Evolutionary conservation across 805 yeast species (phyloP).

Genomic region (Tetrapisispora taiwanensis): DNA sequence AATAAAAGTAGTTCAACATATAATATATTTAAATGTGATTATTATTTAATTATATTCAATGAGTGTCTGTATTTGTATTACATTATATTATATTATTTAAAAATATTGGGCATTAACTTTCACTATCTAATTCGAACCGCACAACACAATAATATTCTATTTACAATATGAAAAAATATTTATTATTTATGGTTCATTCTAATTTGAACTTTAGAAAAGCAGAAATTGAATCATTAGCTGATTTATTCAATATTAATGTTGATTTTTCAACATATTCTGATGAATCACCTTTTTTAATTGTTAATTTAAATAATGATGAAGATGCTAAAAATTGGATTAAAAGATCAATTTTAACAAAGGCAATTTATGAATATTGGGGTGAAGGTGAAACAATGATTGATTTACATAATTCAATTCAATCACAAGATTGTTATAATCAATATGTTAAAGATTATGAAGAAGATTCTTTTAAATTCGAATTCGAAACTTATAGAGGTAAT

Average conservation of each 20-base stretch:
- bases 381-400: conserved; percentile 45
- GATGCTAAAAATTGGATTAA: conserved; percentile 54
- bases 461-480: conserved; percentile 68
- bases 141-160: neutral
- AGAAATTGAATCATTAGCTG: conserved; percentile 79
- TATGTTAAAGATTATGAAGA: conserved; percentile 29
- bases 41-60: too few relatives aligned
- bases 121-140: too few relatives aligned
- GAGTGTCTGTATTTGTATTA: too few relatives aligned
- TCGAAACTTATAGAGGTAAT: conserved; percentile 64
- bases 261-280: conserved; percentile 53
- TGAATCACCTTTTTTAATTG: conserved; percentile 58
- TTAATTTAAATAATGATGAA: conserved; percentile 54
- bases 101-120: too few relatives aligned
- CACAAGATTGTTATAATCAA: conserved; percentile 17
- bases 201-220: conserved; percentile 70
- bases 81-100: too few relatives aligned
- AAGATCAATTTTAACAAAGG: conserved; percentile 61
- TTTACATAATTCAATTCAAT: conserved; percentile 41
- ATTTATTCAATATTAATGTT: conserved; percentile 41
- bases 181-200: conserved; percentile 78
- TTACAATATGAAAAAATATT: conserved; percentile 34
- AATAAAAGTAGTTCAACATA: too few relatives aligned
- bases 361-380: conserved; percentile 79
- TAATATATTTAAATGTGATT: too few relatives aligned